These are phyloP conservation scores for Malassezia restricta DNA, from an alignment of 1,284 basidiomycete genomes.

Conservation along the genomic window DNA sequence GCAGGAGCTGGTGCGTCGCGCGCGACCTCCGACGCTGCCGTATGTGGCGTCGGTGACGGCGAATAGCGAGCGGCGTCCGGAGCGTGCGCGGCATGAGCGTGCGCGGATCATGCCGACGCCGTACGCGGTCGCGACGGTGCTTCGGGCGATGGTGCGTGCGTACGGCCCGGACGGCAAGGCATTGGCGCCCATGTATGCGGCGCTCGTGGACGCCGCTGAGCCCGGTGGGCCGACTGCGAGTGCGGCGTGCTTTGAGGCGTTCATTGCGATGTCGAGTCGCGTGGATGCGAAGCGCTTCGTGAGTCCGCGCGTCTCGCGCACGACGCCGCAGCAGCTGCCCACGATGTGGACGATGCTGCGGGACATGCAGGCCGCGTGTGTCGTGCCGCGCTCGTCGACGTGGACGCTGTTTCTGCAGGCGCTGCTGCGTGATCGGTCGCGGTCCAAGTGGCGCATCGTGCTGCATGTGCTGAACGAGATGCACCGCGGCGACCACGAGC, in stretches of 20 bases:
- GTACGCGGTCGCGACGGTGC: neutral
- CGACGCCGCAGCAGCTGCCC: neutral
- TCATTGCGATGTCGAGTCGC: slow-evolving; percentile 9
- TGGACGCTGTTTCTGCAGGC: slow-evolving; percentile 15
- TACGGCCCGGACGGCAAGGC: neutral
- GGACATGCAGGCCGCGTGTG: slow-evolving; percentile 2
- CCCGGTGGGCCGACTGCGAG: neutral
- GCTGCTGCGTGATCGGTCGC: slow-evolving; percentile 10
- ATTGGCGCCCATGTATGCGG: neutral
- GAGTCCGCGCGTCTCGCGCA: neutral
- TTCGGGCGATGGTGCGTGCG: slow-evolving; percentile 9
- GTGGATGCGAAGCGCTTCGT: slow-evolving; percentile 5
- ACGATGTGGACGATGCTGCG: slow-evolving; percentile 9
- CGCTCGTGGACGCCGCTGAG: neutral
- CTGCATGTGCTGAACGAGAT: slow-evolving; percentile 1
- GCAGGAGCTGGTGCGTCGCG: neutral
- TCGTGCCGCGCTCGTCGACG: slow-evolving; percentile 3
- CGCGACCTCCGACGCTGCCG: neutral
- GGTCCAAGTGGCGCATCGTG: slow-evolving; percentile 1
- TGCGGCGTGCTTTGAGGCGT: slow-evolving; percentile 10
- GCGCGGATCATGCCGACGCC: slow-evolving; percentile 4
- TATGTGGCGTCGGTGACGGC: neutral
- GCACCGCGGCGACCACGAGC: neutral
- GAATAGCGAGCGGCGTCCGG: slow-evolving; percentile 7
- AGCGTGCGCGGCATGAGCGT: neutral